Percentiles rank a stretch among this genome's conserved stretches.
phyloP scores from a whole-genome alignment of 768 basidiomycete genomes.

The Auricularia cornea region DNA sequence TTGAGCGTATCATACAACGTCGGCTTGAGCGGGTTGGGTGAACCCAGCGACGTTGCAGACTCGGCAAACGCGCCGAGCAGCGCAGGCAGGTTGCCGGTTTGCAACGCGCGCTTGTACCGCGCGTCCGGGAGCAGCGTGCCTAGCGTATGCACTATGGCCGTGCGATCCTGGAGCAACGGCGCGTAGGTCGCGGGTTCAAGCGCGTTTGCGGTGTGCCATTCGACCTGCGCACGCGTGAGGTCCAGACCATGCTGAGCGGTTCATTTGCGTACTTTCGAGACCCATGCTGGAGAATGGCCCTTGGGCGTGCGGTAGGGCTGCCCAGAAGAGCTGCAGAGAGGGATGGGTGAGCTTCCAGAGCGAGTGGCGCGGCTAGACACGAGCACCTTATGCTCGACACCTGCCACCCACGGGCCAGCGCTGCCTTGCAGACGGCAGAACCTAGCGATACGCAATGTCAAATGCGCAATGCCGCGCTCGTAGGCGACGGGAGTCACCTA shows the following conservation, averaged over 20 bases:
- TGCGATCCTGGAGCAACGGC: conserved; percentile 53
- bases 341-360: background rate
- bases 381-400: conserved; percentile 83
- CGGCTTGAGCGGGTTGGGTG: conserved; percentile 48
- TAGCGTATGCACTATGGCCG: conserved; percentile 87
- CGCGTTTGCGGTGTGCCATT: conserved; percentile 82
- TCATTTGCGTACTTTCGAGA: conserved; percentile 45
- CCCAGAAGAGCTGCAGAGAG: conserved; percentile 64
- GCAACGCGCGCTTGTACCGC: conserved; percentile 69
- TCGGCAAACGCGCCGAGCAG: conserved; percentile 40
- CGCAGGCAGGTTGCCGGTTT: conserved; percentile 45
- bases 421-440: conserved; percentile 87
- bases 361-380: conserved; percentile 8
- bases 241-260: conserved; percentile 5
- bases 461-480: background rate
- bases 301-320: conserved; percentile 79
- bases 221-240: conserved; percentile 44
- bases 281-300: conserved; percentile 86
- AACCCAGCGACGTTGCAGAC: conserved; percentile 25
- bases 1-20: conserved; percentile 75
- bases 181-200: conserved; percentile 67
- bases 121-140: conserved; percentile 81
- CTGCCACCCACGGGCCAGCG: conserved; percentile 71
- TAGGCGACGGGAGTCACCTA: conserved; percentile 44
- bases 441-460: conserved; percentile 41